Base-by-base conservation (phyloP, 2,329 filamentous ascomycete genomes). In the Exophiala alcalophila region DNA sequence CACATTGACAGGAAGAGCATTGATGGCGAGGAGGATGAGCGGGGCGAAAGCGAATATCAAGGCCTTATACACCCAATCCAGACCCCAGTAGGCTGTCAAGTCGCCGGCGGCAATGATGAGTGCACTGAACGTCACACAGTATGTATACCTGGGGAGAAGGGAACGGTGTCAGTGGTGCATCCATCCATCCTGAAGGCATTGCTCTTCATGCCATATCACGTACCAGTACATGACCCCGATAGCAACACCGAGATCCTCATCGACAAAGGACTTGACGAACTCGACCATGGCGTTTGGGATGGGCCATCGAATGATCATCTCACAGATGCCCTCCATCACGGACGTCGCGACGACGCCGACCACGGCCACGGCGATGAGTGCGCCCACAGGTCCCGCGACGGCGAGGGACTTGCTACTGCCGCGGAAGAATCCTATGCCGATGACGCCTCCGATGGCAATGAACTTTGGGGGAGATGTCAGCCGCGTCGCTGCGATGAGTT, bases 261-360 rank as follows among this genome's bases (percentile, higher is more conserved):
- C 65, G 10, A 66, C 61, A 42, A 66, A 66, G 12, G 55, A 53
- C 10, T 58, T 49, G 4, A 66, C 60, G 28, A 62, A 66, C 23
- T 65, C 59, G 10, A 61, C 57, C 19, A 65, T 44, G 1, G 63
- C 61, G 31, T 64, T 65, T 4, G 65, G 57, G 6, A 65, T 61
- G 0, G 64, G 64, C 61, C 63, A 67, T 16, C 62, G 53, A 4
- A 57, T 55, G 2, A 66, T 57, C 55, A 67, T 58, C 36, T 67
- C 65, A 15, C 57, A 57, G 15, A 67, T 54, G n/a, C 64, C 60
- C 42, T 67, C 64, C 64, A 67, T 66, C 3, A 66, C 58, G 20
- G 52, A 50, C 49, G 63, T 62, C 3, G 59, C 55, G 9, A 62
- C 43, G 3, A 63, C 20, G 1, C 63, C 64, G 14, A 66, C 58